phyloP scores from a whole-genome alignment of 163 green algal species.

The Volvox carteri region DNA sequence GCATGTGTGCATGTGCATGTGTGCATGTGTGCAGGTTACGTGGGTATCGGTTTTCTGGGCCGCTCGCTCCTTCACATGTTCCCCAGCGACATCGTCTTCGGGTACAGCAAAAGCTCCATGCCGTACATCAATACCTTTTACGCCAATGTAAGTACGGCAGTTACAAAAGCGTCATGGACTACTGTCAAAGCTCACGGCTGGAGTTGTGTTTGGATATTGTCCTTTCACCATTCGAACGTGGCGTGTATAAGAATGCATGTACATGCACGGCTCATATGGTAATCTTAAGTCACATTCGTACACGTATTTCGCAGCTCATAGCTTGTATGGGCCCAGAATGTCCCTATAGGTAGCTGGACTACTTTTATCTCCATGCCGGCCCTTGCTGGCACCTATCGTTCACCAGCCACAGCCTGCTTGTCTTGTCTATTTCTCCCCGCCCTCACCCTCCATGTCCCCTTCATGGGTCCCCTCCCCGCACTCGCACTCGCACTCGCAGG shows the following conservation, averaged over 20 bases:
- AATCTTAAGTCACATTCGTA: neutral
- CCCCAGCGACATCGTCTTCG: constrained; percentile 14
- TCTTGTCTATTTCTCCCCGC: neutral
- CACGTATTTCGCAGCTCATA: neutral
- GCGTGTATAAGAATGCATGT: no score
- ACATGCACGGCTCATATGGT: no score
- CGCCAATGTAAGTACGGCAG: neutral
- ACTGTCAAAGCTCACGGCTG: neutral
- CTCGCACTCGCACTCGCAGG: neutral
- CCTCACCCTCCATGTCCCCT: neutral
- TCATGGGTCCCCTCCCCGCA: neutral
- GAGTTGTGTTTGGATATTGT: neutral
- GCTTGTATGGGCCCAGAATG: neutral
- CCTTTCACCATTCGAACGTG: neutral
- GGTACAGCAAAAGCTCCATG: neutral
- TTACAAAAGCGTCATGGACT: neutral
- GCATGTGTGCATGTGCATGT: neutral
- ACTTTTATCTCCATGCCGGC: neutral
- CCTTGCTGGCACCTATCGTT: neutral
- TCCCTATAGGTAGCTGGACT: neutral
- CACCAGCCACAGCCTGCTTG: no score
- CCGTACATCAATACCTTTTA: constrained; percentile 22
- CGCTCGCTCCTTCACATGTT: neutral
- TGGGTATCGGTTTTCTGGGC: constrained; percentile 5
- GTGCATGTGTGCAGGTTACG: constrained; percentile 19